Base-by-base conservation (phyloP, 352 stramenopile genomes). In the Blastocystis sp. region DNA sequence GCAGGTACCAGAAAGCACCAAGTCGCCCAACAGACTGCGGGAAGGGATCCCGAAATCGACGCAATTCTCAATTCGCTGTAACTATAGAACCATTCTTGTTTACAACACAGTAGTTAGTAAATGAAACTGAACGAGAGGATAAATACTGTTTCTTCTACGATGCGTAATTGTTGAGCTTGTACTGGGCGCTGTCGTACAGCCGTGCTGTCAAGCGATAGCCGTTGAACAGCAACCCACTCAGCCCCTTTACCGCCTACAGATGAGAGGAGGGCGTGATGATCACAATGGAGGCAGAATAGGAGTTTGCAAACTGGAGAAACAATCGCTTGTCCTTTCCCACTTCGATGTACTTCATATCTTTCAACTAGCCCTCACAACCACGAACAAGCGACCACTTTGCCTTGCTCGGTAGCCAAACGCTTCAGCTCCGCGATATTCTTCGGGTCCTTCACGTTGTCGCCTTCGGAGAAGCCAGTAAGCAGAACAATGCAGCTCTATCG, bases 281-380 rank as follows among this genome's bases (percentile, higher is more conserved):
- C 13, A 85, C 74, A 31, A 85, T 67, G 35, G 41, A 67, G 13
- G 74, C 74, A 26, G 74, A 55, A 12, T 85, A 85, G 3, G 74
- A 39, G 37, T 85, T 85, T 41, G 74, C 74, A 55, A 69, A 85
- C 16, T 45, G 59, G 26, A 85, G 33, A 55, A 85, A 85, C 3
- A 85, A 9, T 10, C 74, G 31, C 74, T 85, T 85, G 12, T 85
- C 74, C 31, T 35, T 62, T 19, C 66, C 66, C 3, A 85, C 35
- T 45, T 85, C 74, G 31, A 69, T 41, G 60, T 85, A 85, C 26
- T 85, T 85, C n/a, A 85, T 85, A 3, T 85, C 74, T n/a, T 85
- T 85, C 24, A 85, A 45, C 74, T 85, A 29, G 0, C 41, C 55
- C 24, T 51, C 21, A 37, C 41, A 26, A 6, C 26, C 1, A 3